Base-by-base conservation (phyloP, 768 basidiomycete genomes). In the Leucogyrophana mollusca region DNA sequence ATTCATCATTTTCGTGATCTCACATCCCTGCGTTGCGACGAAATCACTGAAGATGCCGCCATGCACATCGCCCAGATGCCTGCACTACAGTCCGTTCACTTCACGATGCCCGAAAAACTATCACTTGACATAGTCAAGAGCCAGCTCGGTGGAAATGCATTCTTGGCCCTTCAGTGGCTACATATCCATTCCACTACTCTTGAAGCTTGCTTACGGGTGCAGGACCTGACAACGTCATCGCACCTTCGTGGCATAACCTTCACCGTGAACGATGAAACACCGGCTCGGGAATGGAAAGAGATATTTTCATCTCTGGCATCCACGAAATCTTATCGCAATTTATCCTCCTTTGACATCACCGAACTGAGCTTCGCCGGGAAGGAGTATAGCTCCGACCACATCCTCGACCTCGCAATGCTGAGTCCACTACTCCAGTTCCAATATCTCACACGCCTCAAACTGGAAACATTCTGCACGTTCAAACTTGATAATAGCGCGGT, bases 161-260 rank as follows among this genome's bases (percentile, higher is more conserved):
- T 61, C 34, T 56, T 61, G 9, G 56, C 35, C 13, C 58, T 61
- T 10, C 56, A 53, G 36, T 53, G 62, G 41, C 51, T 56, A 3
- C 36, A 57, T 1, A 46, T 61, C 27, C 60, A 60, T 8, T 50
- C 58, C 0, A 52, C 58, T 4, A 60, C 39, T 48, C 57, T 61
- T 58, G 50, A 49, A 13, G 45, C 49, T 33, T 49, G 53, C 35
- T 56, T 57, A 13, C 56, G 39, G 38, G 63, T 61, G 49, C 20
- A 62, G 39, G 42, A 60, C 45, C 57, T 60, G 53, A 48, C 62
- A 27, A 53, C 56, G 34, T 61, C 61, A 24, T 50, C 53, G 38
- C 55, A 55, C 23, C 48, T 61, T 50, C 58, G 60, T 56, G 60
- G 61, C 52, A 61, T 61, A 34, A 61, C 62, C 57, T 58, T 63